A percentile compares a stretch with the other conserved stretches of the same genome.
These are phyloP conservation scores for Paxillus rubicundulus DNA, from an alignment of 768 basidiomycete species.

Conservation along the genomic window DNA sequence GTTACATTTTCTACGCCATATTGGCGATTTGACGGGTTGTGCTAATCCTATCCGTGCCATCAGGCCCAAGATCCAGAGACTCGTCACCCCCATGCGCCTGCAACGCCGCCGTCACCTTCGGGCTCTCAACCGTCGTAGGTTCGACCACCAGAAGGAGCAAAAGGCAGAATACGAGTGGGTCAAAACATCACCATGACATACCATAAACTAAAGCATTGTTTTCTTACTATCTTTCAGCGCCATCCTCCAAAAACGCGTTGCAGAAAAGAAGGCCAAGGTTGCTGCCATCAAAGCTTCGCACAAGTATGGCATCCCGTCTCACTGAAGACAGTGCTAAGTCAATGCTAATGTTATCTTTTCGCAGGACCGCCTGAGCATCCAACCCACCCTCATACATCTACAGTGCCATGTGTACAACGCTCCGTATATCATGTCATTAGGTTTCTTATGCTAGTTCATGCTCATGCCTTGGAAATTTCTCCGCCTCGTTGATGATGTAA, in stretches of 20 bases:
- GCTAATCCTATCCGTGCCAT: slow-evolving; percentile 2
- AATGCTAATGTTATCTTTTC: too few relatives aligned
- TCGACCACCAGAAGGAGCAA: slow-evolving; percentile 93
- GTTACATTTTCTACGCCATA: neutral
- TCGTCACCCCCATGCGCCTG: slow-evolving; percentile 92
- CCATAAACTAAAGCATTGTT: neutral
- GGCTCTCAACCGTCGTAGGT: slow-evolving; percentile 82
- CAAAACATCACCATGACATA: too few relatives aligned
- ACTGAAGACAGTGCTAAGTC: too few relatives aligned
- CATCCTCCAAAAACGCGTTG: slow-evolving; percentile 82
- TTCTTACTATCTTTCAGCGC: slow-evolving; percentile 37
- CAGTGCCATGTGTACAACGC: slow-evolving; percentile 15
- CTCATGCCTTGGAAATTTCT: slow-evolving; percentile 1
- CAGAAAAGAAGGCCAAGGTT: slow-evolving; percentile 90
- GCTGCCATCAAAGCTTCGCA: slow-evolving; percentile 86
- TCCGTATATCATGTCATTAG: slow-evolving; percentile 23
- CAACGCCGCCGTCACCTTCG: slow-evolving; percentile 94
- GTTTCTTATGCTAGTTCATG: slow-evolving; percentile 21
- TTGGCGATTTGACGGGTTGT: neutral
- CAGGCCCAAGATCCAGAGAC: slow-evolving; percentile 95
- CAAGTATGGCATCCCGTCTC: slow-evolving; percentile 42
- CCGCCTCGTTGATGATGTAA: neutral
- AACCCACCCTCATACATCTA: neutral
- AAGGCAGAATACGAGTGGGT: slow-evolving; percentile 89
- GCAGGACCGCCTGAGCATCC: slow-evolving; percentile 21